Evolutionary conservation across 2,329 filamentous ascomycete species (phyloP).

Genomic region (Zymoseptoria passerinii): DNA sequence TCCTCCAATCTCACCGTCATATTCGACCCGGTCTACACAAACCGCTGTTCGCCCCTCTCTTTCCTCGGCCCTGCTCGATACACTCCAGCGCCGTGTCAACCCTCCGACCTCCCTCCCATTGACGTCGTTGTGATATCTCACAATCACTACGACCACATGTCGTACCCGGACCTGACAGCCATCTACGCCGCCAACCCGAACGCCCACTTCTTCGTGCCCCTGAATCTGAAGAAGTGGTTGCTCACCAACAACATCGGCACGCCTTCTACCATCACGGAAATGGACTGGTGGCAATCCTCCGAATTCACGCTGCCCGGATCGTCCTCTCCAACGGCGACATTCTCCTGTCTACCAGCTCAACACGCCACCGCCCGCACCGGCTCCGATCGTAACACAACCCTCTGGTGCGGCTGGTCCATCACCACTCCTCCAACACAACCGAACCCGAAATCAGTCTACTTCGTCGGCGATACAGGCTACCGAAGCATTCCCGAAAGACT

Average conservation of each 20-base stretch:
- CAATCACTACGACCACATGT: conserved; percentile 85
- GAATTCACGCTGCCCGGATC: conserved; percentile 54
- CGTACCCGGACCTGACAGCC: conserved; percentile 63
- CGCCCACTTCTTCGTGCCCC: conserved; percentile 78
- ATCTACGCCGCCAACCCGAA: conserved; percentile 64
- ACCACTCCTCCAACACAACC: conserved; percentile 37
- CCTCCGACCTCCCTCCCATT: conserved; percentile 67
- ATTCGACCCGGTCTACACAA: conserved; percentile 89
- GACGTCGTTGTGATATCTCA: conserved; percentile 75
- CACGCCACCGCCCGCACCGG: conserved; percentile 63
- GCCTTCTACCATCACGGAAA: conserved; percentile 64
- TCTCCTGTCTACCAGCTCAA: conserved; percentile 77
- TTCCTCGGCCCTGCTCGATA: conserved; percentile 67
- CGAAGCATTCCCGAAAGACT: conserved; percentile 62
- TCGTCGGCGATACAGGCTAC: conserved; percentile 84
- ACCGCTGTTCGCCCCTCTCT: conserved; percentile 70
- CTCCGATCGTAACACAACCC: conserved; percentile 64
- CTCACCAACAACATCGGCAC: conserved; percentile 50
- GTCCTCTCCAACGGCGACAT: conserved; percentile 45
- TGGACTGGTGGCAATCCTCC: conserved; percentile 91
- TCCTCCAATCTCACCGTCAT: conserved; percentile 65
- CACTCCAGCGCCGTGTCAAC: conserved; percentile 66
- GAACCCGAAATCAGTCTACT: conserved; percentile 71
- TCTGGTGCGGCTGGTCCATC: conserved; percentile 86
- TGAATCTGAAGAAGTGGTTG: conserved; percentile 82